Evolutionary conservation across 1,139 yeast species (phyloP), one percentile per base, ranked within the genome.

Genomic region (Suhomyces coccinellae): DNA sequence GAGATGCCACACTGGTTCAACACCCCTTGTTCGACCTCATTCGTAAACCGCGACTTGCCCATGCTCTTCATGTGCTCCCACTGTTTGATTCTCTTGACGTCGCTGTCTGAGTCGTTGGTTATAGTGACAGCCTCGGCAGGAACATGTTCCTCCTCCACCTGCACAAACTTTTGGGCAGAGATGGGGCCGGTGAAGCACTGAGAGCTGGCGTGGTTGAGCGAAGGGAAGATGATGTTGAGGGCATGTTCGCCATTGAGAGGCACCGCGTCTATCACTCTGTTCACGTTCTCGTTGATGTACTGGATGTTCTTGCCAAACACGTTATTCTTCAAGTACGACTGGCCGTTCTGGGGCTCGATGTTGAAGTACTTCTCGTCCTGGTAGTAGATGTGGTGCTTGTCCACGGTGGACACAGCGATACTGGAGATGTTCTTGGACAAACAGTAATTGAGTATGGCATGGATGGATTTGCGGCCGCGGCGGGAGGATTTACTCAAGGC

Each of bases 151-250:
- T 40, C 43, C 41, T 48, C 49, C 26, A 33, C 38, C 35, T 28
- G 47, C 33, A 24, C 36, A 37, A 41, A 45, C 4, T 27, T 16
- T 4, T 34, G 22, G 2, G 38, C 12, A 8, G 42, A 26, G 3
- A 38, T 15, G 26, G 36, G 9, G 7, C 42, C 33, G 28, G 66
- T 56, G 40, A 49, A 47, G 45, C 71, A 69, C 17, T 52, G 53
- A 3, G 72, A 65, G 41, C 55, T 50, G 7, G 52, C 57, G 41
- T 63, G 59, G 50, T 65, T 65, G 20, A 69, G 52, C 4, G 69
- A 60, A n/a, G 74, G 75, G 44, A 65, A 59, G 45, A 63, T 57
- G 36, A 71, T 56, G 46, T 67, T 65, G 26, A 64, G 50, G 0
- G 59, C 56, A 11, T 47, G 33, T 6, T 46, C 38, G 30, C 35